Evolutionary conservation across 2,329 filamentous ascomycete species (phyloP).

Genomic region (Achaetomium macrosporum): DNA sequence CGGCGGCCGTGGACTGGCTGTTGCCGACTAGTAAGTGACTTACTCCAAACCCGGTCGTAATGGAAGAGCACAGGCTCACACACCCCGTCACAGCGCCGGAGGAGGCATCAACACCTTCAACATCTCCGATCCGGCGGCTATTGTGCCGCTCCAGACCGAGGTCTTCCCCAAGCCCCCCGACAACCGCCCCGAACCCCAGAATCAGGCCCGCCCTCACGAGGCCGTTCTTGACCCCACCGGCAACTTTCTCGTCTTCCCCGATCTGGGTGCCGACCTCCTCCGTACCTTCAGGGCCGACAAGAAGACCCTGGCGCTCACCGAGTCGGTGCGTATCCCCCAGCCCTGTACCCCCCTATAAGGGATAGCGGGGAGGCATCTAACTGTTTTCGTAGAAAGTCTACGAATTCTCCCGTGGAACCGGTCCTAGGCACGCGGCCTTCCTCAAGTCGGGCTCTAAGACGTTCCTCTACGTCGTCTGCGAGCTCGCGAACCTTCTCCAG

Average conservation of each 20-base stretch:
- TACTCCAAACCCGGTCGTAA: neutral
- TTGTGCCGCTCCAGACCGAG: constrained; percentile 34
- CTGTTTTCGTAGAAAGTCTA: constrained; percentile 24
- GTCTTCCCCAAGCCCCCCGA: constrained; percentile 36
- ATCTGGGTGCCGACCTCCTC: constrained; percentile 59
- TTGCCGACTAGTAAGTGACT: constrained; percentile 43
- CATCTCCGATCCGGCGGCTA: constrained; percentile 33
- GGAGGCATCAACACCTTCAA: constrained; percentile 42
- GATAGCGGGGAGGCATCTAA: neutral
- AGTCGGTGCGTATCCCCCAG: constrained; percentile 21
- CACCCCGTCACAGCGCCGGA: constrained; percentile 29
- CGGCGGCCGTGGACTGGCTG: constrained; percentile 34
- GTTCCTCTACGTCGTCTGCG: constrained; percentile 56
- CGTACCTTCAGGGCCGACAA: constrained; percentile 51
- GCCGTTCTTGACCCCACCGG: constrained; percentile 60
- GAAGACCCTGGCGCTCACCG: constrained; percentile 37
- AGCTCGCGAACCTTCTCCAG: constrained; percentile 53
- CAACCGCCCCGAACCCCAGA: constrained; percentile 43
- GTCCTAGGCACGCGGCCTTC: constrained; percentile 62
- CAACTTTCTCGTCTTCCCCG: constrained; percentile 57
- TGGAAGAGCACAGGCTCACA: neutral
- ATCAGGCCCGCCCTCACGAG: constrained; percentile 57
- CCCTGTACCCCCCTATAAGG: neutral
- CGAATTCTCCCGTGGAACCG: constrained; percentile 47
- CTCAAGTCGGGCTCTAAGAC: constrained; percentile 38